Percentiles rank a stretch among this genome's conserved stretches.
Evolutionary conservation across 129 eudicot species (phyloP).

Genomic region (Mikania micrantha): DNA sequence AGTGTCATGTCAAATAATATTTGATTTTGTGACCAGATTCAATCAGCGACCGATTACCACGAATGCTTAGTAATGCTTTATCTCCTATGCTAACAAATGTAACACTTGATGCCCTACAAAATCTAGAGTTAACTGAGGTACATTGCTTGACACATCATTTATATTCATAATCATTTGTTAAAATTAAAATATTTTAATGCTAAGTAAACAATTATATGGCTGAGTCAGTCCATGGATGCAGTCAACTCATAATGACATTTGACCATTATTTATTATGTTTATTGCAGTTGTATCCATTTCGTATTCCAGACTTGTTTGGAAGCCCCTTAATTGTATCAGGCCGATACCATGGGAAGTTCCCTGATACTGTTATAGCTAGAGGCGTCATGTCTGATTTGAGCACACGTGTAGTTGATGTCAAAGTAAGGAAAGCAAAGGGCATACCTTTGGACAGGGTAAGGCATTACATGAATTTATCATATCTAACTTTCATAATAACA

Average conservation of each 20-base stretch:
- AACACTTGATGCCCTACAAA: constrained; percentile 45
- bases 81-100: constrained; percentile 60
- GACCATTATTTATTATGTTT: background rate
- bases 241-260: background rate
- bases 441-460: constrained; percentile 70
- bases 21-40: constrained; percentile 41
- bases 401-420: constrained; percentile 32
- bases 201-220: background rate
- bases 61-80: constrained; percentile 41
- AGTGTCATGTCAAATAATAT: background rate
- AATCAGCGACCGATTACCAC: constrained; percentile 47
- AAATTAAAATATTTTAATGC: background rate
- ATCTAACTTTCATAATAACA: background rate
- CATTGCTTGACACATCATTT: constrained; percentile 10
- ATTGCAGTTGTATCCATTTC: constrained; percentile 64
- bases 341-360: constrained; percentile 64
- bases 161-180: constrained; percentile 1
- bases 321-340: constrained; percentile 72
- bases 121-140: constrained; percentile 70
- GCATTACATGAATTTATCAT: background rate
- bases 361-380: constrained; percentile 40
- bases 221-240: background rate
- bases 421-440: constrained; percentile 50
- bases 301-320: constrained; percentile 60
- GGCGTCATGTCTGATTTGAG: constrained; percentile 68